phyloP scores from a whole-genome alignment of 345 rosid genomes.

The Populus deltoides region DNA sequence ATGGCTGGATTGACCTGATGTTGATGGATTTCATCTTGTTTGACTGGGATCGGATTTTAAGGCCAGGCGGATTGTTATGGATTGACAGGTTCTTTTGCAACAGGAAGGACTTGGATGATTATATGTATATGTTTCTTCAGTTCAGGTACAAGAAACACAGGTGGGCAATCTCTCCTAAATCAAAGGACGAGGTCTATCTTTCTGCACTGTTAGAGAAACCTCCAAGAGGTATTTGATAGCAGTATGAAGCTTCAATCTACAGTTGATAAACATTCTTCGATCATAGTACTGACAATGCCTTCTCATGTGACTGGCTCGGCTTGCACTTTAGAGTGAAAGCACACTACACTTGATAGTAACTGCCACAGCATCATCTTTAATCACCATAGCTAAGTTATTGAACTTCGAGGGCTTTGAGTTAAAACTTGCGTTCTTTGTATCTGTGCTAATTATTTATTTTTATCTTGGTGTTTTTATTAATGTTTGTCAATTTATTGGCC shows the following conservation, averaged over 20 bases:
- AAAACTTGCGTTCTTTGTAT: too few relatives aligned
- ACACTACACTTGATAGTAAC: too few relatives aligned
- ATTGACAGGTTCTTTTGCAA: constrained; percentile 77
- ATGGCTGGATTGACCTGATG: constrained; percentile 77
- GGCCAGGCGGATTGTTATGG: constrained; percentile 89
- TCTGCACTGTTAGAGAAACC: constrained; percentile 90
- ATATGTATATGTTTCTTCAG: constrained; percentile 87
- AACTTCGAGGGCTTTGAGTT: too few relatives aligned
- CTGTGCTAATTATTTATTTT: too few relatives aligned
- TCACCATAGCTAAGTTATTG: too few relatives aligned
- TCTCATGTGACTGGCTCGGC: too few relatives aligned
- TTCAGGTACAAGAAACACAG: constrained; percentile 83
- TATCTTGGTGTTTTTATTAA: too few relatives aligned
- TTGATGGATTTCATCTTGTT: constrained; percentile 75
- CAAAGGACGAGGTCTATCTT: constrained; percentile 63
- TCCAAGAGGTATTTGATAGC: constrained; percentile 60
- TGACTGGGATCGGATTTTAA: constrained; percentile 82
- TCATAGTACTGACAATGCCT: too few relatives aligned
- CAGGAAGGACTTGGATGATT: constrained; percentile 71
- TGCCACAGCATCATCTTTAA: too few relatives aligned
- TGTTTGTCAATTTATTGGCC: too few relatives aligned
- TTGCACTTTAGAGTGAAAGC: too few relatives aligned
- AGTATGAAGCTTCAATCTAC: background rate
- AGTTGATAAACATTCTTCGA: background rate
- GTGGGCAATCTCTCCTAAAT: constrained; percentile 70